Evolutionary conservation across 1,284 basidiomycete genomes (phyloP), one percentile per base, ranked within the genome.

Genomic region (Xerocomus alliaceus): DNA sequence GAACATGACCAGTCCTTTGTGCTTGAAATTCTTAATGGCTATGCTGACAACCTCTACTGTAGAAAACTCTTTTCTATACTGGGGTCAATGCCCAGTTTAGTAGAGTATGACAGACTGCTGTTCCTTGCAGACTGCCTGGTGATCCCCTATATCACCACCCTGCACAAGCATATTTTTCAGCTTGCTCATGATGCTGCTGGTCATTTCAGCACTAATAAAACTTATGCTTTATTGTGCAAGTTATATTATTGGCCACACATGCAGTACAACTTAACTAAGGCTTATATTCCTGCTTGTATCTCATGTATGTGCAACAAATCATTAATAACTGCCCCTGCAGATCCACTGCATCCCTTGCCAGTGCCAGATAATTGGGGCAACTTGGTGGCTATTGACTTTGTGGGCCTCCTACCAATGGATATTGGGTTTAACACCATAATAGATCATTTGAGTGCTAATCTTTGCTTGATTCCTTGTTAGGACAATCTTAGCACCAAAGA

Each of bases 151-250:
- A 17, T 35, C 2, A 5, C 3, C 8, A 5, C 22, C 13, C 32
- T 54, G 8, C 34, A 15, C 3, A 31, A 31, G 15, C 20, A 6
- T 2, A 13, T 55, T 7, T 47, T 46, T 13, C 54, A 47, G 1
- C 46, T 56, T 13, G 46, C 37, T 0, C 54, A 56, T 17, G 37
- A 56, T 18, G 13, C 6, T 0, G 4, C 20, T 5, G 24, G 24
- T 10, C 42, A 44, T 44, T 44, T 44, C 13, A 13, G 42, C n/a
- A n/a, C n/a, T n/a, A 9, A 31, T 10, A 54, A 54, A 8, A 28
- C 31, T 4, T 54, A 54, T 13, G 32, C 1, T 1, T 0, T 13
- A 0, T 26, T 54, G 1, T 10, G 26, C 0, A 3, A 9, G 0
- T 46, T 26, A 7, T 54, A 46, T n/a, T 54, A 11, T 8, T 37